Conservation (phyloP, 306 rosid species). For the Rosa chinensis region DNA sequence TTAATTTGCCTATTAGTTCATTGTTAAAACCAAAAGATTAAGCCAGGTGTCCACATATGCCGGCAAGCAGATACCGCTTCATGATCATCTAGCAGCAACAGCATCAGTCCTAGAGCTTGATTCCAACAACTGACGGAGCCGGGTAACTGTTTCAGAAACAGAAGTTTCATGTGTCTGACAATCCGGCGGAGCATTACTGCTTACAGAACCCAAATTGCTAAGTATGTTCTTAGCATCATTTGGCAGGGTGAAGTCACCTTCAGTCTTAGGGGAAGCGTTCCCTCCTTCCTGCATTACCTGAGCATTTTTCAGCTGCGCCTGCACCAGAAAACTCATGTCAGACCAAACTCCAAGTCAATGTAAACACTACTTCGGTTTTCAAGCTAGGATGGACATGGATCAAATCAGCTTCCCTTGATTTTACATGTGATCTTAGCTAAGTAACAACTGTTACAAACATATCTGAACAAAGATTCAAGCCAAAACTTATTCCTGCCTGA, state of each 20-base stretch:
- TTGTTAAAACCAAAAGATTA: neutral
- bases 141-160: slow-evolving; percentile 16
- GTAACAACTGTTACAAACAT: neutral
- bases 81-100: slow-evolving; percentile 31
- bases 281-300: slow-evolving; percentile 19
- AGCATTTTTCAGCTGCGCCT: slow-evolving; percentile 26
- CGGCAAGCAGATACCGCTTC: neutral
- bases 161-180: slow-evolving; percentile 21
- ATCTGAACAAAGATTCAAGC: neutral
- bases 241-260: slow-evolving; percentile 14
- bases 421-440: neutral
- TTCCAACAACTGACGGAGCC: slow-evolving; percentile 22
- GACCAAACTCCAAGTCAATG: neutral
- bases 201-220: slow-evolving; percentile 7
- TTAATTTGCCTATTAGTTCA: neutral
- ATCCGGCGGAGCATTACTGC: slow-evolving; percentile 11
- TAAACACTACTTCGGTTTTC: slow-evolving; percentile 1
- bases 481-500: neutral
- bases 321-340: slow-evolving; percentile 16
- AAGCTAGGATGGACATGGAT: neutral
- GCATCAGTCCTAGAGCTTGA: slow-evolving; percentile 20
- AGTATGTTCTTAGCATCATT: slow-evolving; percentile 13
- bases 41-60: neutral
- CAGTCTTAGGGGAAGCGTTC: slow-evolving; percentile 10
- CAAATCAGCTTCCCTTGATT: slow-evolving; percentile 1